Evolutionary conservation across 2,329 filamentous ascomycete genomes (phyloP), one percentile per base, ranked within the genome.

Genomic region (Penicillium oxalicum): DNA sequence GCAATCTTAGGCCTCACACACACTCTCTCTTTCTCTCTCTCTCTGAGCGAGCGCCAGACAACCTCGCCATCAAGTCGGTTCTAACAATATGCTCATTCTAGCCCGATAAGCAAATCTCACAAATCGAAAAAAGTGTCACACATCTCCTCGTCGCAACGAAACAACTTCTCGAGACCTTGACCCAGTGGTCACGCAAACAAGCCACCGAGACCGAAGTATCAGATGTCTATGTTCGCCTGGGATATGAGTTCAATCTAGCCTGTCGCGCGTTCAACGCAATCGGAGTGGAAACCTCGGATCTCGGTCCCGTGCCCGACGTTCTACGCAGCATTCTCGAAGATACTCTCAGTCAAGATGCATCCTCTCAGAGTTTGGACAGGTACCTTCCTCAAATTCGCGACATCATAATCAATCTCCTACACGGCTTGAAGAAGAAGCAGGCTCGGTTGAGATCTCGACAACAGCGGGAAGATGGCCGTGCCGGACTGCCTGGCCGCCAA

Each of bases 231-330:
- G 93, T 98, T 52, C 86, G 93, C 52, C 76, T 98, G 53, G 93
- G 93, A 40, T 98, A 98, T 72, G 93, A 98, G 71, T 98, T 98
- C 78, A 98, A 98, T 72, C 93, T 98, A 75, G 93, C 93, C 27
- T 97, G 91, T 70, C 86, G 93, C 48, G 91, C 93, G 53, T 98
- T 98, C 71, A 89, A 88, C 62, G 89, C 91, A 50, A 98, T 98
- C 63, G 93, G 94, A 53, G 93, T 98, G 54, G 93, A 98, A 63
- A 96, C 91, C 1, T 82, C 83, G 26, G 93, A 98, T 68, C 78
- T 98, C 9, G 93, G 93, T 49, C 95, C 95, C 59, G 93, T 98
- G 2, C 93, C 93, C 5, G 93, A 98, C 67, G 77, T 91, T 50
- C 74, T 98, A 54, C 84, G 93, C 60, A 84, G 84, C 51, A 97